Evolutionary conservation across 495 filamentous ascomycete genomes (phyloP).

Genomic region (Sporormia fimetaria): DNA sequence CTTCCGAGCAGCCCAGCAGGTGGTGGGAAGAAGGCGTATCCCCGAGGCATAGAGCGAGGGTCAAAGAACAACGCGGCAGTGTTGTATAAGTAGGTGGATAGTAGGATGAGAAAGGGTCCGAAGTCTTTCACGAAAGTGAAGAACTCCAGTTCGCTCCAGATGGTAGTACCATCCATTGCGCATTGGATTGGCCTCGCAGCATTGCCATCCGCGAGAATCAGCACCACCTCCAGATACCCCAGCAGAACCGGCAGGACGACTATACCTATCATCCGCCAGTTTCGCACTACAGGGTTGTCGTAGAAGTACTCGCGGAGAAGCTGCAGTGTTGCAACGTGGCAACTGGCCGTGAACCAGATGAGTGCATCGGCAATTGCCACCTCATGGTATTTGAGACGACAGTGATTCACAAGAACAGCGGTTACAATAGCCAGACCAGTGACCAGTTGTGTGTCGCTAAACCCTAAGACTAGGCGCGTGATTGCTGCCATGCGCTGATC

Average conservation of each 20-base stretch:
- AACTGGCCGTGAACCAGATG: background rate
- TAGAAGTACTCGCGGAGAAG: background rate
- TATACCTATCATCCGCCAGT: background rate
- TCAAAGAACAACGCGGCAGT: too few relatives aligned
- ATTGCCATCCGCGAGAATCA: background rate
- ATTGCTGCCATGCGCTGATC: background rate
- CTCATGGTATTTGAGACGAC: background rate
- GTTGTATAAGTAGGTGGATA: too few relatives aligned
- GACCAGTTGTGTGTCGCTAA: background rate
- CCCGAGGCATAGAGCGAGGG: too few relatives aligned
- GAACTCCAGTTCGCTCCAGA: too few relatives aligned
- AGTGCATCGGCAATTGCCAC: background rate
- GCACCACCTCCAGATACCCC: background rate
- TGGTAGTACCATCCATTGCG: background rate
- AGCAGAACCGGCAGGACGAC: background rate
- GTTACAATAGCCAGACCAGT: background rate
- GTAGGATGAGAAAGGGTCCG: too few relatives aligned
- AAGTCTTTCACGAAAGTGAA: too few relatives aligned
- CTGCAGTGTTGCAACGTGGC: background rate
- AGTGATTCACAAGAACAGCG: background rate
- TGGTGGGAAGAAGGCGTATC: too few relatives aligned
- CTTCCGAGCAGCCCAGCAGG: too few relatives aligned
- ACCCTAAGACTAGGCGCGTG: background rate
- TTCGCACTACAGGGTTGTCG: background rate
- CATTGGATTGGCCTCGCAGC: background rate